These are phyloP conservation scores for Aspergillus coremiiformis DNA, from an alignment of 495 filamentous ascomycete species.

Conservation along the genomic window DNA sequence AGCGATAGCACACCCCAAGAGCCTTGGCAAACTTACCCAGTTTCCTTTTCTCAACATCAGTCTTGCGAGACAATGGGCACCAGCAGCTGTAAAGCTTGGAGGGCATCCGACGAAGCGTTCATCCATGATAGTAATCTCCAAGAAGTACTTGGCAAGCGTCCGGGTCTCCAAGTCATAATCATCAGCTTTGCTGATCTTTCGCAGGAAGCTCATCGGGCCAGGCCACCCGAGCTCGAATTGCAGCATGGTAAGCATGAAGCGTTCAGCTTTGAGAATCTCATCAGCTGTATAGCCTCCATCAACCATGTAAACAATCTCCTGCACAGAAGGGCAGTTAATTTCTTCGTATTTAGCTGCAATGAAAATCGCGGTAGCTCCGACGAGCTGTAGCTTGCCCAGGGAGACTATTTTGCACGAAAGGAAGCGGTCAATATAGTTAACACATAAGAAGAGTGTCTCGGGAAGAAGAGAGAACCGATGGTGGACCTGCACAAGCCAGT, in stretches of 20 bases:
- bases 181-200: slow-evolving; percentile 96
- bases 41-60: slow-evolving; percentile 79
- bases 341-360: slow-evolving; percentile 98
- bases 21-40: slow-evolving; percentile 63
- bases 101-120: slow-evolving; percentile 90
- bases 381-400: slow-evolving; percentile 87
- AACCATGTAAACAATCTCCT: slow-evolving; percentile 98
- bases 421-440: slow-evolving; percentile 96
- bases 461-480: slow-evolving; percentile 82
- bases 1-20: slow-evolving; percentile 12
- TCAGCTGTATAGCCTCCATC: slow-evolving; percentile 81
- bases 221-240: slow-evolving; percentile 94
- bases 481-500: slow-evolving; percentile 96
- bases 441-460: slow-evolving; percentile 86
- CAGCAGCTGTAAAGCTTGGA: slow-evolving; percentile 84
- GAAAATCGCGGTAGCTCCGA: slow-evolving; percentile 92
- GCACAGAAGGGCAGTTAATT: slow-evolving; percentile 89
- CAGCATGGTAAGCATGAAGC: slow-evolving; percentile 95
- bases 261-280: slow-evolving; percentile 94
- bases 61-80: slow-evolving; percentile 88
- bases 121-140: slow-evolving; percentile 96
- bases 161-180: slow-evolving; percentile 95
- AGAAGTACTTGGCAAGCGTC: slow-evolving; percentile 95
- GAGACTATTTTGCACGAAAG: slow-evolving; percentile 92
- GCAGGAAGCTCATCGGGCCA: slow-evolving; percentile 95